phyloP scores from a whole-genome alignment of 441 rosid genomes.

The Heliophila coronopifolia region DNA sequence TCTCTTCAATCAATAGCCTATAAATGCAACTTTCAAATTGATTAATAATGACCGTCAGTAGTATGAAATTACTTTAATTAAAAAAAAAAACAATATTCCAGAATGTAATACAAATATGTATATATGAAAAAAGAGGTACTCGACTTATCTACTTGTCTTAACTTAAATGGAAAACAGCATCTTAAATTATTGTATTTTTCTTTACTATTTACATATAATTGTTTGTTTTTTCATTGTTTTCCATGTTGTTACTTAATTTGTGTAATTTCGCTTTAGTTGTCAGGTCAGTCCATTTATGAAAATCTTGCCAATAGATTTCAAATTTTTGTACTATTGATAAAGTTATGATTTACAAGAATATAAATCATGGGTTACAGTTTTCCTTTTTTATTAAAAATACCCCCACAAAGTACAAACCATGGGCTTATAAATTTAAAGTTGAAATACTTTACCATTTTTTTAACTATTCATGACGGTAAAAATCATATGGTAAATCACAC shows the following conservation, averaged over 20 bases:
- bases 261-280: constrained; percentile 34
- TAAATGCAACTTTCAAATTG: constrained; percentile 6
- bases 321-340: constrained; percentile 27
- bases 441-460: neutral
- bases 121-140: constrained; percentile 16
- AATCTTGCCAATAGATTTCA: constrained; percentile 26
- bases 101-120: constrained; percentile 7
- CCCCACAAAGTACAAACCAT: constrained; percentile 29
- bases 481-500: constrained; percentile 1
- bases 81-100: neutral
- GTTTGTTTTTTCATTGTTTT: constrained; percentile 12
- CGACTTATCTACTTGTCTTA: constrained; percentile 30
- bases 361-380: constrained; percentile 22
- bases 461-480: constrained; percentile 17
- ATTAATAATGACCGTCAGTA: constrained; percentile 1
- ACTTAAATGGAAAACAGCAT: constrained; percentile 29
- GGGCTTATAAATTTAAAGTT: constrained; percentile 9
- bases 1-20: constrained; percentile 16
- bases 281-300: constrained; percentile 30
- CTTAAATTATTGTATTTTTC: constrained; percentile 25
- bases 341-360: constrained; percentile 25
- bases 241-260: constrained; percentile 30
- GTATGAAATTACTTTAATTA: neutral
- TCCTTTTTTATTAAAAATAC: constrained; percentile 2
- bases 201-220: constrained; percentile 17